Evolutionary conservation across 2,329 filamentous ascomycete species (phyloP).

Genomic region (Tolypocladium endophyticum): DNA sequence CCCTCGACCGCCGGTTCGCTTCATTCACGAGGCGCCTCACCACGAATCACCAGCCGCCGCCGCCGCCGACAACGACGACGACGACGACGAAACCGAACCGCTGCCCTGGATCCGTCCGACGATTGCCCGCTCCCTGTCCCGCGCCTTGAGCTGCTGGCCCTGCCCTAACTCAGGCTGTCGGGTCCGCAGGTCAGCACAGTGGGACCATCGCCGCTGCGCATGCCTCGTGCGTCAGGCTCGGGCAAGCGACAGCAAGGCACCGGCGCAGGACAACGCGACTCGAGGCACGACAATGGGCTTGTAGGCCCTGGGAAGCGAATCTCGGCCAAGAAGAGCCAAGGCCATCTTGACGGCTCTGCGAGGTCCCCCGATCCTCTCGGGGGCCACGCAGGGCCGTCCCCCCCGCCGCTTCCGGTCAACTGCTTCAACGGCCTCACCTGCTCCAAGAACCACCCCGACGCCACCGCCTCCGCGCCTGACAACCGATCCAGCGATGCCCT

Average conservation of each 20-base stretch:
- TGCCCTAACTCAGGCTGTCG: slow-evolving; percentile 21
- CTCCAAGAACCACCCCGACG: slow-evolving; percentile 15
- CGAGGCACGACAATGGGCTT: slow-evolving; percentile 78
- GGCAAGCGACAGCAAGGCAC: slow-evolving; percentile 53
- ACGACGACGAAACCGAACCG: slow-evolving; percentile 1
- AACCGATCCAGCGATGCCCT: slow-evolving; percentile 28
- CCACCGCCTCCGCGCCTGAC: slow-evolving; percentile 17
- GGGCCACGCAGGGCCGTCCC: slow-evolving; percentile 19
- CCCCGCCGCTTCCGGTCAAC: slow-evolving; percentile 8
- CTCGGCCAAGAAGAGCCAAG: slow-evolving; percentile 33
- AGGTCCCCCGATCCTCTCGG: slow-evolving; percentile 21
- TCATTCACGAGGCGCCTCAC: neutral
- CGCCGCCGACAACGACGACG: neutral
- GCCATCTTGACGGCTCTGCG: slow-evolving; percentile 29
- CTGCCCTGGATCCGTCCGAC: slow-evolving; percentile 4
- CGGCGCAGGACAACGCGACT: slow-evolving; percentile 55
- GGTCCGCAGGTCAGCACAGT: slow-evolving; percentile 22
- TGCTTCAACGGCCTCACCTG: slow-evolving; percentile 21
- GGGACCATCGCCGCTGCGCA: slow-evolving; percentile 32
- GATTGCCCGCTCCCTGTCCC: slow-evolving; percentile 11
- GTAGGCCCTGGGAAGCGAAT: slow-evolving; percentile 45
- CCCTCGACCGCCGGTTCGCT: neutral
- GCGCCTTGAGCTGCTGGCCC: slow-evolving; percentile 21
- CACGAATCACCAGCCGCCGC: neutral
- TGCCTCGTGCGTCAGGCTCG: slow-evolving; percentile 50